Conservation (phyloP, 2,329 filamentous ascomycete species). For the Penicillium frequentans region DNA sequence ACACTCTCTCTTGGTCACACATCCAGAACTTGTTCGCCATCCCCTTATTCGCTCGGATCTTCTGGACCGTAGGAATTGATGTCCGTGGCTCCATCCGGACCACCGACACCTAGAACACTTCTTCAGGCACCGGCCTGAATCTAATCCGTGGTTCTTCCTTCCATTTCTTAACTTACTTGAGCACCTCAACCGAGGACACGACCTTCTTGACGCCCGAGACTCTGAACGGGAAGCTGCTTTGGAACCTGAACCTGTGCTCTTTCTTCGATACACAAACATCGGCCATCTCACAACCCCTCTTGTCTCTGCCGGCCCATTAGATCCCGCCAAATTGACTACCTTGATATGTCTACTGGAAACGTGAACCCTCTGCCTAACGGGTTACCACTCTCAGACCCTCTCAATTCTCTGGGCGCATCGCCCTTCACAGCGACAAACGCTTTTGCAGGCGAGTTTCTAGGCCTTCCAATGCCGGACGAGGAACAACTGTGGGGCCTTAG, state of each 20-base stretch:
- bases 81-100: slow-evolving; percentile 25
- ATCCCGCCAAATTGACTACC: background rate
- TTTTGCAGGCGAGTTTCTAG: slow-evolving; percentile 30
- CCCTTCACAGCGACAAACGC: slow-evolving; percentile 19
- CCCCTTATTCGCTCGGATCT: slow-evolving; percentile 24
- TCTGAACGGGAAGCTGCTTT: background rate
- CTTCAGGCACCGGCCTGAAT: slow-evolving; percentile 22
- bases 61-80: slow-evolving; percentile 27
- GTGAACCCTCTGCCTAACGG: slow-evolving; percentile 12
- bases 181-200: background rate
- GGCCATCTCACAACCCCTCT: background rate
- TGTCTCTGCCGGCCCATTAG: background rate
- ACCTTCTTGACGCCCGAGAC: slow-evolving; percentile 11
- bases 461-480: slow-evolving; percentile 30
- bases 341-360: slow-evolving; percentile 18
- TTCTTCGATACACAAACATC: background rate
- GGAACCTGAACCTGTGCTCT: background rate
- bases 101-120: slow-evolving; percentile 13
- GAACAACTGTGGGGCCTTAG: slow-evolving; percentile 34
- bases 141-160: slow-evolving; percentile 15
- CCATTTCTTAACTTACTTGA: background rate
- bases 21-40: background rate
- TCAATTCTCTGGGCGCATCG: slow-evolving; percentile 11
- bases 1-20: slow-evolving; percentile 7
- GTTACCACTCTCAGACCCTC: slow-evolving; percentile 7